Conservation (phyloP, 331 rosid species). For the Saraca asoca region DNA sequence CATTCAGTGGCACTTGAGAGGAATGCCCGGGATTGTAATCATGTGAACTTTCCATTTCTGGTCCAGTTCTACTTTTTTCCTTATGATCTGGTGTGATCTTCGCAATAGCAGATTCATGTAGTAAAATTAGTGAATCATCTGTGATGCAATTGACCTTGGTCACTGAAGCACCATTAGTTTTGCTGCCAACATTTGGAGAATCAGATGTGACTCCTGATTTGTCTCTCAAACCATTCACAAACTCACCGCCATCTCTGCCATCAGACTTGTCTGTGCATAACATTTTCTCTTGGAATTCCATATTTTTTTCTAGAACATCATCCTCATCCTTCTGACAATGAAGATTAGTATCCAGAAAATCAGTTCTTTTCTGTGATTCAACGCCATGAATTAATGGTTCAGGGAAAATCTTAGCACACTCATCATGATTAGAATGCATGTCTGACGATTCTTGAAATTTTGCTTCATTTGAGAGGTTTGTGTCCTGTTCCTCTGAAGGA, state of each 20-base stretch:
- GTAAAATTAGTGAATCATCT: constrained; percentile 33
- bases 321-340: constrained; percentile 31
- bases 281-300: constrained; percentile 30
- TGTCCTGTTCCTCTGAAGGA: constrained; percentile 45
- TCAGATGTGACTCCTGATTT: constrained; percentile 23
- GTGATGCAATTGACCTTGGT: constrained; percentile 23
- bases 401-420: constrained; percentile 25
- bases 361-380: constrained; percentile 30
- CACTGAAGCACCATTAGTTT: constrained; percentile 24
- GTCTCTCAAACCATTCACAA: constrained; percentile 16
- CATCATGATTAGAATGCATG: constrained; percentile 34
- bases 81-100: constrained; percentile 20
- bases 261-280: constrained; percentile 12
- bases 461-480: constrained; percentile 33
- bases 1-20: constrained; percentile 26
- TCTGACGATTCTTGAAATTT: constrained; percentile 39
- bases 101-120: constrained; percentile 35
- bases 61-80: constrained; percentile 35
- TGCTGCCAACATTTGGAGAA: constrained; percentile 23
- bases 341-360: constrained; percentile 23
- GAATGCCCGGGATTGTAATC: constrained; percentile 32
- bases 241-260: constrained; percentile 30
- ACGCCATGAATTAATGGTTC: constrained; percentile 36
- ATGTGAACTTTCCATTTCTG: constrained; percentile 33
- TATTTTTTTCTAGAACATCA: constrained; percentile 35